These are phyloP conservation scores for Vaccinium corymbosum DNA, from an alignment of 148 eudicot genomes.

Conservation along the genomic window DNA sequence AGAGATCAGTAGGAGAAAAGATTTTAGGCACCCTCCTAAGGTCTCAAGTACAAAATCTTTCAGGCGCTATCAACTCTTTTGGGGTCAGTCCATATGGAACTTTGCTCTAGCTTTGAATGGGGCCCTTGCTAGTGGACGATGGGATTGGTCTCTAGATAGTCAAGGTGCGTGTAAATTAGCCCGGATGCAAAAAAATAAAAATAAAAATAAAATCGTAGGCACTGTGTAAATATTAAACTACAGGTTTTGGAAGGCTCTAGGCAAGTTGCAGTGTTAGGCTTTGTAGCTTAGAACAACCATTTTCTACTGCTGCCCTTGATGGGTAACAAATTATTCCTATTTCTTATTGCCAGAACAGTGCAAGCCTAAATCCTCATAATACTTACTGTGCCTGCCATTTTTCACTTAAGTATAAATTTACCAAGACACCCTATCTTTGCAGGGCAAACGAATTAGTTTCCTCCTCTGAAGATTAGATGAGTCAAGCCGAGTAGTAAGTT, in stretches of 20 bases:
- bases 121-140: no score
- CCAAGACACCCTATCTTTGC: background rate
- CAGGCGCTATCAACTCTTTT: no score
- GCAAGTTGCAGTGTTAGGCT: background rate
- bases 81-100: no score
- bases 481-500: background rate
- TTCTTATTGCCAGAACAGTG: no score
- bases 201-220: no score
- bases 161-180: no score
- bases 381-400: background rate
- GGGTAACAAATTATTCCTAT: background rate
- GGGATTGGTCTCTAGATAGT: no score
- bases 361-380: background rate
- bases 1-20: background rate
- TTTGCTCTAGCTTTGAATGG: no score
- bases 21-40: background rate
- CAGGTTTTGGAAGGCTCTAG: background rate
- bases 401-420: no score
- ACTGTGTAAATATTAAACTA: slow-evolving; percentile 3
- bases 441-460: background rate
- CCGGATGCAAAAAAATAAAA: no score
- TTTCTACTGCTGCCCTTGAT: slow-evolving; percentile 6
- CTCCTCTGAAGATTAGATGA: background rate
- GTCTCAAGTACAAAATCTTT: no score
- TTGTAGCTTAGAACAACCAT: background rate